Percentiles rank a stretch among this genome's conserved stretches.
These are phyloP conservation scores for Quercus robur DNA, from an alignment of 306 rosid genomes.

Conservation along the genomic window DNA sequence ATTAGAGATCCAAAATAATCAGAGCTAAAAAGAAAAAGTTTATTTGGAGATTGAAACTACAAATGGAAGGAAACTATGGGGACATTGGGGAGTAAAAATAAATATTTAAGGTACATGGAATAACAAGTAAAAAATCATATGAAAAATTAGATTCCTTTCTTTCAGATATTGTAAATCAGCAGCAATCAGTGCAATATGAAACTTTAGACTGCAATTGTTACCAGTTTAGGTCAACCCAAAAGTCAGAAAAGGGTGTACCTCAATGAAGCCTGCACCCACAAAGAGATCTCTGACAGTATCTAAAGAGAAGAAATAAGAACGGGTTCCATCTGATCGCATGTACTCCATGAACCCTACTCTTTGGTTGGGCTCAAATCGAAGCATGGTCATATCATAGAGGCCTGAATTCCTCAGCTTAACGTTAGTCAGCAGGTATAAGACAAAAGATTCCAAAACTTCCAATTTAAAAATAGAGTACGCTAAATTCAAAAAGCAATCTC, in stretches of 20 bases:
- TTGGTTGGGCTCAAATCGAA: conserved; percentile 65
- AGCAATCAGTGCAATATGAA: neutral
- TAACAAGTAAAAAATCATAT: neutral
- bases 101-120: neutral
- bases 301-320: conserved; percentile 85
- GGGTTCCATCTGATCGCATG: conserved; percentile 78
- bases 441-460: neutral
- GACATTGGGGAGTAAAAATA: neutral
- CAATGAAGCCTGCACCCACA: conserved; percentile 73
- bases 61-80: neutral
- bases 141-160: neutral
- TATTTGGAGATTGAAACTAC: neutral
- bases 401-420: conserved; percentile 47
- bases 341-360: conserved; percentile 76
- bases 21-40: neutral
- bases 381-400: conserved; percentile 97
- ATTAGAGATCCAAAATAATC: conserved; percentile 13
- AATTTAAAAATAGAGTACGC: neutral
- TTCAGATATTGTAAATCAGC: neutral
- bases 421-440: conserved; percentile 16
- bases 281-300: conserved; percentile 62
- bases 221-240: neutral
- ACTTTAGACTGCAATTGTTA: too few species aligned
- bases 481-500: neutral
- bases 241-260: conserved; percentile 46